Evolutionary conservation across 768 basidiomycete genomes (phyloP).

Genomic region (Phylloporus arenicola): DNA sequence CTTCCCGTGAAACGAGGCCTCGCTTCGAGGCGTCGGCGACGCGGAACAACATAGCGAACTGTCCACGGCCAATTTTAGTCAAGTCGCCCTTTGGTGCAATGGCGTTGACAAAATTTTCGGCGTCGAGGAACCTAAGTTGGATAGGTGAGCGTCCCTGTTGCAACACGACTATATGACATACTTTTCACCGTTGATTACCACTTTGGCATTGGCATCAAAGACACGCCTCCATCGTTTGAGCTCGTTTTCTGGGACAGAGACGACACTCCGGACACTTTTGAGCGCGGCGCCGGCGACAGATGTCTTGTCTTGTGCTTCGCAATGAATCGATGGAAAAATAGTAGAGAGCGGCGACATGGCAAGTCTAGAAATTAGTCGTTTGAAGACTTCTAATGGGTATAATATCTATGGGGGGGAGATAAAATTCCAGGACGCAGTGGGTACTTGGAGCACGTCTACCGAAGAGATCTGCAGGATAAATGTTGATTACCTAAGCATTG

Average conservation of each 20-base stretch:
- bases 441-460: slow-evolving; percentile 6
- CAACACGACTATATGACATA: slow-evolving; percentile 37
- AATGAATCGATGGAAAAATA: slow-evolving; percentile 48
- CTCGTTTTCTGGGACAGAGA: slow-evolving; percentile 75
- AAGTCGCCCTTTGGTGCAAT: slow-evolving; percentile 87
- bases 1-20: slow-evolving; percentile 86
- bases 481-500: slow-evolving; percentile 26
- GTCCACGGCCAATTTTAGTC: slow-evolving; percentile 78
- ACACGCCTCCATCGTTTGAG: slow-evolving; percentile 83
- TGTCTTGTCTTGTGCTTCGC: slow-evolving; percentile 40
- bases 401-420: slow-evolving; percentile 25
- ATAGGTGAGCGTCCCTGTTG: slow-evolving; percentile 15
- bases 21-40: slow-evolving; percentile 77
- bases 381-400: slow-evolving; percentile 29
- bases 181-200: slow-evolving; percentile 73
- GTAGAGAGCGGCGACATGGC: slow-evolving; percentile 38
- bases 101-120: slow-evolving; percentile 88
- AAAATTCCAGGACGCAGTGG: slow-evolving; percentile 16
- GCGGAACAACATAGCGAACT: slow-evolving; percentile 86
- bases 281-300: slow-evolving; percentile 52
- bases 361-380: slow-evolving; percentile 26
- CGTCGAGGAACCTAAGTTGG: slow-evolving; percentile 68
- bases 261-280: slow-evolving; percentile 59
- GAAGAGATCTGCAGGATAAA: slow-evolving; percentile 22
- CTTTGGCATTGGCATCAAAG: slow-evolving; percentile 80